A percentile compares a stretch with the other conserved stretches of the same genome.
Evolutionary conservation across 2,329 filamentous ascomycete species (phyloP).

Genomic region (Pseudofabraea citricarpa): DNA sequence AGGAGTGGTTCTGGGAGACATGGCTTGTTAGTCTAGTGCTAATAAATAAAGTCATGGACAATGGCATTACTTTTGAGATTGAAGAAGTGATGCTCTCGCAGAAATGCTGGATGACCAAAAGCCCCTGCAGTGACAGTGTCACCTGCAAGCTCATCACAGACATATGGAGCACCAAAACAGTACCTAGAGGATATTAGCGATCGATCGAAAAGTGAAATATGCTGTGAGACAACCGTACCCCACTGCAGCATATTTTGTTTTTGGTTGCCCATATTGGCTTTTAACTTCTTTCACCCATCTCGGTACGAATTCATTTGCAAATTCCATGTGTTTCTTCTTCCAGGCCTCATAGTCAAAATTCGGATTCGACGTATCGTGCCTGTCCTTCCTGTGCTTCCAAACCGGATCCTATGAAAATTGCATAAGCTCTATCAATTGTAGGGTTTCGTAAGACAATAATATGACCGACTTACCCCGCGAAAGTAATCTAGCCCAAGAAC

Average conservation of each 20-base stretch:
- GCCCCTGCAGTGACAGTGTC: constrained; percentile 37
- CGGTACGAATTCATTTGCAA: neutral
- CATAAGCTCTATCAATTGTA: too few relatives aligned
- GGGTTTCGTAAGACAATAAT: too few relatives aligned
- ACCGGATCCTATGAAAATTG: too few relatives aligned
- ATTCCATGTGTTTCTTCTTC: neutral
- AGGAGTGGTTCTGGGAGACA: constrained; percentile 35
- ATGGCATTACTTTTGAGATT: constrained; percentile 27
- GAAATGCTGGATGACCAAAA: constrained; percentile 45
- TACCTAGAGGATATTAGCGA: neutral
- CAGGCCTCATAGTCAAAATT: neutral
- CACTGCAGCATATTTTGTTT: neutral
- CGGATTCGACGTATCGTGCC: too few relatives aligned
- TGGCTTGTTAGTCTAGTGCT: neutral
- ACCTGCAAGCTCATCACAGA: constrained; percentile 34
- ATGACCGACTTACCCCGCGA: constrained; percentile 35
- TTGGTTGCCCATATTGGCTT: neutral
- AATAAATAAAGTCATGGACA: constrained; percentile 4
- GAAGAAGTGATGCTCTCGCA: constrained; percentile 41
- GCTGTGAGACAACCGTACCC: neutral
- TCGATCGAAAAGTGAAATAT: too few relatives aligned
- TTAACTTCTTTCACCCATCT: neutral
- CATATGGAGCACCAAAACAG: constrained; percentile 35
- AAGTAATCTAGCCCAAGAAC: constrained; percentile 42
- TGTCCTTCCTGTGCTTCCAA: too few relatives aligned